phyloP scores from a whole-genome alignment of 2,329 filamentous ascomycete genomes.

The Cladosporium sphaerospermum region DNA sequence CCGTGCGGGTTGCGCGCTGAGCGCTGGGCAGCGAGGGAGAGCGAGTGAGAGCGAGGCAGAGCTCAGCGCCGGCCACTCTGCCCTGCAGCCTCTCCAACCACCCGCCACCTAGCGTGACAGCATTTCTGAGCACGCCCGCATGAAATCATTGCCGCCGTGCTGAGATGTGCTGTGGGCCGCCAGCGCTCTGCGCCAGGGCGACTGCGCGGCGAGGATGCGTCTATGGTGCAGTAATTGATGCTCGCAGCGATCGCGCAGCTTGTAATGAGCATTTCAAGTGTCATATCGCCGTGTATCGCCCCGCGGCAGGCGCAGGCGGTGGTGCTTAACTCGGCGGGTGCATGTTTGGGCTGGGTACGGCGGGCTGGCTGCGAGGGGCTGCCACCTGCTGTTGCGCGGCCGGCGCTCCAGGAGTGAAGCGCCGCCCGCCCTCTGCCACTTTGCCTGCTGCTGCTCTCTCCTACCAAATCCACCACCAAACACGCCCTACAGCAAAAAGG shows the following conservation, averaged over 20 bases:
- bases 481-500: neutral
- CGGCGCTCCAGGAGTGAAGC: neutral
- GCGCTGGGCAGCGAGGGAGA: no score
- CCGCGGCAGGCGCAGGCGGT: no score
- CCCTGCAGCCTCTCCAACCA: neutral
- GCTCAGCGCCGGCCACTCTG: neutral
- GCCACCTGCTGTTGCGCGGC: neutral
- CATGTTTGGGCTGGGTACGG: no score
- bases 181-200: no score
- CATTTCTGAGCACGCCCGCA: constrained; percentile 1
- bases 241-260: no score
- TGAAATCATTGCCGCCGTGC: constrained; percentile 1
- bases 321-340: no score
- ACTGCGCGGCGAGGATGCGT: no score
- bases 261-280: no score
- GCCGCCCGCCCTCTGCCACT: neutral
- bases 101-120: neutral
- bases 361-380: no score
- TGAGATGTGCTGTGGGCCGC: neutral
- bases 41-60: neutral
- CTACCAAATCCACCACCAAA: constrained; percentile 6
- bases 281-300: no score
- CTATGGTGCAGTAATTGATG: no score
- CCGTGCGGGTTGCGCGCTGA: neutral
- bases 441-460: neutral